Evolutionary conservation across 352 stramenopile genomes (phyloP).

Genomic region (Saprolegnia diclina): DNA sequence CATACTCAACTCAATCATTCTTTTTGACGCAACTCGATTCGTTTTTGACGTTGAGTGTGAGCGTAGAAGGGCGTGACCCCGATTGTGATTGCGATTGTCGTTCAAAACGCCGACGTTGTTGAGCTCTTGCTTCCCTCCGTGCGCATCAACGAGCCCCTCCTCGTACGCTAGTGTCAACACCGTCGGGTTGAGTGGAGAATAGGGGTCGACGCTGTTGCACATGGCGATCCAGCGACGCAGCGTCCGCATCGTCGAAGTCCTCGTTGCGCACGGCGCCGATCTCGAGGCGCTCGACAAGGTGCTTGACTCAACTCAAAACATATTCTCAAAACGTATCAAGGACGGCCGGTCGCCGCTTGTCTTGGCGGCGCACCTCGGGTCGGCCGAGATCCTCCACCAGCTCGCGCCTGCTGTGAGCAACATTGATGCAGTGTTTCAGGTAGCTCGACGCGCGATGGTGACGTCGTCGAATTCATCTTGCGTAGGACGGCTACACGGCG

Average conservation of each 20-base stretch:
- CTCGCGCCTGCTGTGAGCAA: background rate
- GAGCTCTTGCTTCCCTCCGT: background rate
- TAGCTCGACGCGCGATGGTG: background rate
- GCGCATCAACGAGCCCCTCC: background rate
- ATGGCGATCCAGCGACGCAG: slow-evolving; percentile 9
- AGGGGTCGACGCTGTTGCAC: background rate
- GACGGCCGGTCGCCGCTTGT: background rate
- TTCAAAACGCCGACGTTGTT: slow-evolving; percentile 2
- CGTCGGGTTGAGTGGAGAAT: background rate
- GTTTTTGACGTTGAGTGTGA: background rate
- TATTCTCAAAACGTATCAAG: background rate
- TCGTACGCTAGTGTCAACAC: background rate
- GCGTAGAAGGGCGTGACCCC: background rate
- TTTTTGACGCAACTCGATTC: background rate
- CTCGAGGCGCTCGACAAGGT: background rate
- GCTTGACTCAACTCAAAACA: too few relatives aligned
- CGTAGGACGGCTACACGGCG: slow-evolving; percentile 1
- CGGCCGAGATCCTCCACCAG: background rate
- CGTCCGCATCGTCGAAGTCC: background rate
- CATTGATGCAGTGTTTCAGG: background rate
- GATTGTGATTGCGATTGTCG: slow-evolving; percentile 15
- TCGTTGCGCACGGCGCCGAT: background rate
- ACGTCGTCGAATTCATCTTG: background rate
- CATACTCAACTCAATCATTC: background rate
- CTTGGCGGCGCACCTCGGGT: background rate